phyloP scores from a whole-genome alignment of 495 filamentous ascomycete genomes.

The Aspergillus avenaceus region DNA sequence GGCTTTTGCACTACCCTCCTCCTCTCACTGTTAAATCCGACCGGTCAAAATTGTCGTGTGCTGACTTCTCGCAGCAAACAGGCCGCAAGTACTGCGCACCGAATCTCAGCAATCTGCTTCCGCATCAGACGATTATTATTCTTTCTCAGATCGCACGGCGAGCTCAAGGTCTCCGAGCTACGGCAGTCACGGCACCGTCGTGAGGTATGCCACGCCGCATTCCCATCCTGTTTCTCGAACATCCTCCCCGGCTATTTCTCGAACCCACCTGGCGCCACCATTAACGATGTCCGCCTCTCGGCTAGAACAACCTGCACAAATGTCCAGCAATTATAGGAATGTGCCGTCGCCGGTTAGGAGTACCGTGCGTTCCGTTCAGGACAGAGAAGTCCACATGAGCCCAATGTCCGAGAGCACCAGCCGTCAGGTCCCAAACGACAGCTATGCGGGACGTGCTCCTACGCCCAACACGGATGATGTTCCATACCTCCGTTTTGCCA shows the following conservation, averaged over 20 bases:
- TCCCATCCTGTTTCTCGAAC: slow-evolving; percentile 35
- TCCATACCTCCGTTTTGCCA: slow-evolving; percentile 68
- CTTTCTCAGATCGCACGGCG: slow-evolving; percentile 50
- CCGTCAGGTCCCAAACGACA: slow-evolving; percentile 28
- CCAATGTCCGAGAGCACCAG: slow-evolving; percentile 26
- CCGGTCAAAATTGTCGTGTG: slow-evolving; percentile 6
- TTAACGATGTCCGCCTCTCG: slow-evolving; percentile 9
- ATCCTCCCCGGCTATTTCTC: slow-evolving; percentile 26
- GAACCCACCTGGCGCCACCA: slow-evolving; percentile 21
- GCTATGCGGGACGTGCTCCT: slow-evolving; percentile 37
- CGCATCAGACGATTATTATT: slow-evolving; percentile 67
- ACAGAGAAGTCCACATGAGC: slow-evolving; percentile 25
- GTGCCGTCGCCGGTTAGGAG: slow-evolving; percentile 24
- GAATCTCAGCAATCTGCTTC: slow-evolving; percentile 57
- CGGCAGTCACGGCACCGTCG: slow-evolving; percentile 44
- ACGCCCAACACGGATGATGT: slow-evolving; percentile 65
- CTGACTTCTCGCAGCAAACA: slow-evolving; percentile 36
- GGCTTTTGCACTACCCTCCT: background rate
- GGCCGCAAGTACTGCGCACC: slow-evolving; percentile 49
- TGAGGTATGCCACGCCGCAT: slow-evolving; percentile 49
- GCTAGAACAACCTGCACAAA: slow-evolving; percentile 15
- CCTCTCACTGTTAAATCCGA: background rate
- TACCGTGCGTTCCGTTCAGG: slow-evolving; percentile 35
- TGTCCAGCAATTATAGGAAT: slow-evolving; percentile 15
- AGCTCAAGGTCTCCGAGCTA: slow-evolving; percentile 38